Percentiles rank a stretch among this genome's conserved stretches.
These are phyloP conservation scores for Plectosphaerella cucumerina DNA, from an alignment of 2,329 filamentous ascomycete genomes.

Conservation along the genomic window DNA sequence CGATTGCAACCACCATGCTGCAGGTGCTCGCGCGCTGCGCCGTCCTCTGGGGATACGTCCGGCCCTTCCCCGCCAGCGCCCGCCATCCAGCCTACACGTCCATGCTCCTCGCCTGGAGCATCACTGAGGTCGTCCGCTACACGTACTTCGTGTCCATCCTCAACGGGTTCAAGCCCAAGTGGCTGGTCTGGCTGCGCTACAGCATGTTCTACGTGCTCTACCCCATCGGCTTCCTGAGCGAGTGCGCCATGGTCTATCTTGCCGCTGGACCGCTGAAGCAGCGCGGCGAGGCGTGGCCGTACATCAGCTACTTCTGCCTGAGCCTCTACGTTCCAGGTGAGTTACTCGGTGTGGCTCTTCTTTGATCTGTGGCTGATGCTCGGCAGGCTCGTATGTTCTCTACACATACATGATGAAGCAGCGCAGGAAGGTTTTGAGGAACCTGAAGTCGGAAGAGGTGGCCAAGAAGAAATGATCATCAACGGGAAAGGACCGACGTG, in stretches of 20 bases:
- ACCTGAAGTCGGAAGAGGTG: constrained; percentile 42
- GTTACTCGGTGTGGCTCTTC: constrained; percentile 20
- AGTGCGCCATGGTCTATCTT: constrained; percentile 74
- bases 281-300: constrained; percentile 46
- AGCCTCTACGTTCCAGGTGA: constrained; percentile 75
- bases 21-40: constrained; percentile 85
- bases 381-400: constrained; percentile 67
- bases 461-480: not conserved
- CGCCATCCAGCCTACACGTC: constrained; percentile 59
- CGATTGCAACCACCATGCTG: constrained; percentile 79
- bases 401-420: constrained; percentile 95
- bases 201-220: constrained; percentile 93
- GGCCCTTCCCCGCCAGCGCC: constrained; percentile 65
- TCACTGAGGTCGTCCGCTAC: constrained; percentile 92
- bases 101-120: constrained; percentile 82
- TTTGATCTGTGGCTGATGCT: not conserved
- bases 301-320: constrained; percentile 60
- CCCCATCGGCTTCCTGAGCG: constrained; percentile 83
- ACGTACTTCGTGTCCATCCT: constrained; percentile 80
- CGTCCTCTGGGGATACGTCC: constrained; percentile 81
- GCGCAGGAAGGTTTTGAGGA: constrained; percentile 71
- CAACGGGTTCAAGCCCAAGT: constrained; percentile 54
- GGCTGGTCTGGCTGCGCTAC: constrained; percentile 78
- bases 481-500: not conserved
- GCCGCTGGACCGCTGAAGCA: constrained; percentile 56